Evolutionary conservation across 768 basidiomycete species (phyloP).

Genomic region (Pisolithus tinctorius): DNA sequence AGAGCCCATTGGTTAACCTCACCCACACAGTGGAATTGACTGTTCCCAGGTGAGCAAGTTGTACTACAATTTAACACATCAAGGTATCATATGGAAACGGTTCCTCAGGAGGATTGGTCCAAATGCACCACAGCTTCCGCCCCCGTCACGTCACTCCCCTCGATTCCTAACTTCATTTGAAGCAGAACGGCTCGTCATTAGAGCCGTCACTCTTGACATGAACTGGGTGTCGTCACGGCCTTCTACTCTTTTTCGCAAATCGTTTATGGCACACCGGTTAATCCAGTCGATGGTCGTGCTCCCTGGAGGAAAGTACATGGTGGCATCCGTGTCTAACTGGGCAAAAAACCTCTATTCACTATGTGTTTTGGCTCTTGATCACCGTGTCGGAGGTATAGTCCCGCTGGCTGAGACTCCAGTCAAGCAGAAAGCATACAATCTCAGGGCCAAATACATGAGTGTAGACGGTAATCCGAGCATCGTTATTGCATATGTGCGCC

Average conservation of each 20-base stretch:
- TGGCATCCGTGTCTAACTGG: slow-evolving; percentile 49
- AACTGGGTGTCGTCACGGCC: slow-evolving; percentile 48
- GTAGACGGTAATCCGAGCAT: slow-evolving; percentile 40
- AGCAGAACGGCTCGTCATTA: slow-evolving; percentile 52
- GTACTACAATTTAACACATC: slow-evolving; percentile 58
- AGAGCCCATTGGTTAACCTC: slow-evolving; percentile 6
- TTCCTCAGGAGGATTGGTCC: slow-evolving; percentile 47
- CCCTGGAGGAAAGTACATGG: slow-evolving; percentile 62
- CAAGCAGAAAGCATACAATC: slow-evolving; percentile 43
- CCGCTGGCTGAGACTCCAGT: slow-evolving; percentile 45
- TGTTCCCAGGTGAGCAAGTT: slow-evolving; percentile 45
- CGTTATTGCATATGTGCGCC: slow-evolving; percentile 46
- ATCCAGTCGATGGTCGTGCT: slow-evolving; percentile 51
- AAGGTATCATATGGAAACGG: slow-evolving; percentile 64
- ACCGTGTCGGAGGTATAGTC: slow-evolving; percentile 34
- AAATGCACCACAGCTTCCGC: slow-evolving; percentile 57
- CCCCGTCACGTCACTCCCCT: slow-evolving; percentile 41
- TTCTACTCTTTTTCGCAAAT: slow-evolving; percentile 18
- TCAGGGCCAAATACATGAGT: slow-evolving; percentile 57
- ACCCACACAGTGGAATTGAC: neutral
- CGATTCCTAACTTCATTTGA: slow-evolving; percentile 29
- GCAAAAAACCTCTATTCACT: slow-evolving; percentile 42
- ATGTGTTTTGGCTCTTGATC: slow-evolving; percentile 50
- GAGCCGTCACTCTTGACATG: slow-evolving; percentile 53
- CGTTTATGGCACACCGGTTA: slow-evolving; percentile 26